Percentiles rank a stretch among this genome's conserved stretches.
Evolutionary conservation across 805 yeast genomes (phyloP).

Genomic region (Vanderwaltozyma verrucispora): DNA sequence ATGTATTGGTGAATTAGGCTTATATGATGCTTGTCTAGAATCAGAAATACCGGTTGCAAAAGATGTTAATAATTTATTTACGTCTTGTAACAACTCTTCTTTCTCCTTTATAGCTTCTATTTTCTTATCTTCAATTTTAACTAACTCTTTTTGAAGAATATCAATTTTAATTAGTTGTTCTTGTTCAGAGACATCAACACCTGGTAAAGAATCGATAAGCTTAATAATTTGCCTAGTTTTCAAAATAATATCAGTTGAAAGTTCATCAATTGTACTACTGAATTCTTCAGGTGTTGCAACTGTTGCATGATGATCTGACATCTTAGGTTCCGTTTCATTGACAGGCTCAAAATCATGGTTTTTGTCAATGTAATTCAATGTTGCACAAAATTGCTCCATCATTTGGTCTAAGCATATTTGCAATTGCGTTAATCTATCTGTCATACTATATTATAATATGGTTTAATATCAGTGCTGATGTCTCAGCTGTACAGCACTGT

Average conservation of each 20-base stretch:
- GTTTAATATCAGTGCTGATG: no score
- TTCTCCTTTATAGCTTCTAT: slow-evolving; percentile 49
- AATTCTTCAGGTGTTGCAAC: slow-evolving; percentile 41
- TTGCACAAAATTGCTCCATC: slow-evolving; percentile 70
- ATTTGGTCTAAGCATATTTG: slow-evolving; percentile 78
- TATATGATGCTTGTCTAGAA: slow-evolving; percentile 16
- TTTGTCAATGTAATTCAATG: slow-evolving; percentile 69
- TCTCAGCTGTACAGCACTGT: no score
- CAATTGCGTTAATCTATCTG: slow-evolving; percentile 82
- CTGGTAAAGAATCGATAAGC: slow-evolving; percentile 83
- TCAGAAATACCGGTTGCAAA: slow-evolving; percentile 31
- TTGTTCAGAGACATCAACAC: slow-evolving; percentile 74
- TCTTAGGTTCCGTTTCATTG: slow-evolving; percentile 41
- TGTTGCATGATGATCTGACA: slow-evolving; percentile 49
- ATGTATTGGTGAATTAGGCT: background rate
- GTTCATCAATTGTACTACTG: slow-evolving; percentile 51
- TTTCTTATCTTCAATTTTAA: slow-evolving; percentile 48
- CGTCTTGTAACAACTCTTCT: slow-evolving; percentile 48
- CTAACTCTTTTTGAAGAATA: slow-evolving; percentile 50
- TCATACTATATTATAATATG: slow-evolving; percentile 35
- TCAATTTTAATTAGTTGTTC: slow-evolving; percentile 60
- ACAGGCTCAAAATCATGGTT: slow-evolving; percentile 50
- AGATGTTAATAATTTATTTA: slow-evolving; percentile 54
- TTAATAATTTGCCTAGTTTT: slow-evolving; percentile 81
- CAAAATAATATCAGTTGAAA: slow-evolving; percentile 73